phyloP scores from a whole-genome alignment of 192 early-diverging fungal genomes.

The Backusella westeae region DNA sequence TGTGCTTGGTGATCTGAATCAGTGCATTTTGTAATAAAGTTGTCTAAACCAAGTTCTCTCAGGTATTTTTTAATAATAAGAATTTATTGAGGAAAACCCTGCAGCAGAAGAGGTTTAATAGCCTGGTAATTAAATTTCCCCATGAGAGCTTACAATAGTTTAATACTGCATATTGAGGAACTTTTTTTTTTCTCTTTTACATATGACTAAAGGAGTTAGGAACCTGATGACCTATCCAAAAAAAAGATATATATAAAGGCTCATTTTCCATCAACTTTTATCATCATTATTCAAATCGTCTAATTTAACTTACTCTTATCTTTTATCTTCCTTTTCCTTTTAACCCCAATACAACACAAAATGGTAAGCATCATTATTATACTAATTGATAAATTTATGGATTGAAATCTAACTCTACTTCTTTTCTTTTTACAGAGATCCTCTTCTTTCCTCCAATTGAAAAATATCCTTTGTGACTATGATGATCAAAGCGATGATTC shows the following conservation, averaged over 20 bases:
- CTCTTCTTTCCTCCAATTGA: neutral
- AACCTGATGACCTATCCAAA: neutral
- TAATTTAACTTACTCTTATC: neutral
- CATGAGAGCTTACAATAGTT: neutral
- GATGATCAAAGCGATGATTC: neutral
- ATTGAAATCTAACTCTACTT: neutral
- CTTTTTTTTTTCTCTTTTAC: neutral
- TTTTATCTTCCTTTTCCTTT: neutral
- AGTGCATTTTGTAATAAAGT: neutral
- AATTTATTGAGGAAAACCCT: slow-evolving; percentile 4
- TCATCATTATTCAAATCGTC: neutral
- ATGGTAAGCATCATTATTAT: neutral
- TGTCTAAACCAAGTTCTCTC: neutral
- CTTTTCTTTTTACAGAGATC: neutral
- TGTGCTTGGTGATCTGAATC: neutral
- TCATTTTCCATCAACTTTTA: neutral
- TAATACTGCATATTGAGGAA: neutral
- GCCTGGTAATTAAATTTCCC: slow-evolving; percentile 4
- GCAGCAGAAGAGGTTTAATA: neutral
- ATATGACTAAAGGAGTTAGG: neutral
- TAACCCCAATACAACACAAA: neutral
- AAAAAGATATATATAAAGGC: neutral
- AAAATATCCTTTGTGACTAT: neutral
- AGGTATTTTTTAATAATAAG: slow-evolving; percentile 4
- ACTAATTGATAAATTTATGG: neutral